Evolutionary conservation across 306 rosid genomes (phyloP), one percentile per base, ranked within the genome.

Genomic region (Carpinus fangiana): DNA sequence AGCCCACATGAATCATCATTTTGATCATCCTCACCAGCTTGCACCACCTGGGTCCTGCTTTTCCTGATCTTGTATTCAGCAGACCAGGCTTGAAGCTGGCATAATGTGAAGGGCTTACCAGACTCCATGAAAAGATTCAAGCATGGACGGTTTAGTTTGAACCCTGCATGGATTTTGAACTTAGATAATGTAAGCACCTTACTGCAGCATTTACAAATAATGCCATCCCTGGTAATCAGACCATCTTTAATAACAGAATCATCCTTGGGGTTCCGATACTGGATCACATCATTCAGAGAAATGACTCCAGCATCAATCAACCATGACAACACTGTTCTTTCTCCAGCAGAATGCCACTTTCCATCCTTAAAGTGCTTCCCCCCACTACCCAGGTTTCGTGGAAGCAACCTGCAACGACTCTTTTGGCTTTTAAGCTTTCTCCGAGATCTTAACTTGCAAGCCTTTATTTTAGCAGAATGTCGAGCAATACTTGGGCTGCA

Each of bases 11-110:
- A 96, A 81, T 96, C 98, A 84, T 96, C 99, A 73, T 96, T 96
- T 89, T 79, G 70, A 79, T 96, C 99, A 70, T 87, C 82, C 55
- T 90, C 84, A 64, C 87, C 97, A 52, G 60, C 85, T 83, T 70
- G 82, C 74, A 85, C 89, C 14, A 80, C 81, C 76, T 78, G 91
- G 83, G 76, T 86, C 74, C 82, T 84, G 79, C 81, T 82, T 90
- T 86, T 96, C 85, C 93, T 86, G 75, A 87, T 61, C 84, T 90
- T 91, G 90, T 93, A 96, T 76, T 96, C 99, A 73, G 91, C 88
- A 69, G 99, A 93, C 99, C 99, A 96, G 74, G 99, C 99, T 89
- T 91, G 93, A 90, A 96, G 98, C 86, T 90, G 97, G 87, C 98
- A 90, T 78, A 96, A 81, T 80, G 93, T 89, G 82, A 93, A 93